phyloP scores from a whole-genome alignment of 2,329 filamentous ascomycete genomes.

The Aspergillus candidus region DNA sequence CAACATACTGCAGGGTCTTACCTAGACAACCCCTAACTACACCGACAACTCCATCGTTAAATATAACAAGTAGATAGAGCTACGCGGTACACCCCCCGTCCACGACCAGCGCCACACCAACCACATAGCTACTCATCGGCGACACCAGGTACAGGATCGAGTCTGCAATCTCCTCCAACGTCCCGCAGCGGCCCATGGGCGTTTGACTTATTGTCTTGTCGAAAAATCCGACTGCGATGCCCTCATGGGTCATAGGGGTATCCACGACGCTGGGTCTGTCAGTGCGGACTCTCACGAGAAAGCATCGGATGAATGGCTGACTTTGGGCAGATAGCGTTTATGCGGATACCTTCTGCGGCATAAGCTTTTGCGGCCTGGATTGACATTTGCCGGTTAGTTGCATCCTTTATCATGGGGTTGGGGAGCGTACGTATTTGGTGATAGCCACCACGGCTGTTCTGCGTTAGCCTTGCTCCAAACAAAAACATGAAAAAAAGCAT shows the following conservation, averaged over 20 bases:
- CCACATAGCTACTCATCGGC: slow-evolving; percentile 41
- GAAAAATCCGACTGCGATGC: slow-evolving; percentile 10
- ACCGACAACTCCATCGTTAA: too few relatives aligned
- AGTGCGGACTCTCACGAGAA: not conserved
- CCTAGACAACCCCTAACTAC: too few relatives aligned
- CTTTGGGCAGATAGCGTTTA: slow-evolving; percentile 56
- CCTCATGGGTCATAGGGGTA: slow-evolving; percentile 17
- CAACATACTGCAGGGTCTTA: too few relatives aligned
- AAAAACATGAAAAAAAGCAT: not conserved
- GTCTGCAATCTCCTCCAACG: slow-evolving; percentile 51
- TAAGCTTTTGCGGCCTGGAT: slow-evolving; percentile 43
- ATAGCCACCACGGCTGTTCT: slow-evolving; percentile 19
- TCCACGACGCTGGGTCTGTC: slow-evolving; percentile 15
- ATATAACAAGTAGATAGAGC: not conserved
- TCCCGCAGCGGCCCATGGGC: slow-evolving; percentile 44
- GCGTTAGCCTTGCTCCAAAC: too few relatives aligned
- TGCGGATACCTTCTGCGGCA: slow-evolving; percentile 47
- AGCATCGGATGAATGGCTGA: slow-evolving; percentile 16
- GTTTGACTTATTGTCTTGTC: slow-evolving; percentile 40
- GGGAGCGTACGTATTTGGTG: slow-evolving; percentile 15
- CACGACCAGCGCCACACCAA: slow-evolving; percentile 27
- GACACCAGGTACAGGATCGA: slow-evolving; percentile 42
- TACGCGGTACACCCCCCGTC: slow-evolving; percentile 23
- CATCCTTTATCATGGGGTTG: not conserved
- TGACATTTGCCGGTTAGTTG: slow-evolving; percentile 2